Base-by-base conservation (phyloP, 2,329 filamentous ascomycete species). In the Hymenoscyphus occultus region DNA sequence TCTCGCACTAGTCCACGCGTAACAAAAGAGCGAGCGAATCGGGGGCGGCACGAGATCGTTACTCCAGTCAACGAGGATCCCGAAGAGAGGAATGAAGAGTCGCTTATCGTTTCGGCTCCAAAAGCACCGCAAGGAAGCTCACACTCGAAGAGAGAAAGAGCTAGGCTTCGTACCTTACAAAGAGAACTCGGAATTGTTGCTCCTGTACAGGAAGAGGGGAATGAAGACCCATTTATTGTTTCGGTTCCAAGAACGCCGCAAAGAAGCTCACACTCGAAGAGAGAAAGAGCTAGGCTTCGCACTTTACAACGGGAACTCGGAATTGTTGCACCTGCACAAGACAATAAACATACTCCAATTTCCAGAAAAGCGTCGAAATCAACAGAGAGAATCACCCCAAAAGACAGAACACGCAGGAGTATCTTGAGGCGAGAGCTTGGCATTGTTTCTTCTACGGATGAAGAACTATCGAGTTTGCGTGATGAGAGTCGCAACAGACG, bases 371-470 rank as follows among this genome's bases (percentile, higher is more conserved):
- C 48, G 48, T n/a, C 19, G 48, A 28, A 28, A 6, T 22, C 22
- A 13, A 19, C 6, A 16, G n/a, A 45, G n/a, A 7, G n/a, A 16
- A 48, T 48, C 19, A 28, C 19, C 22, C n/a, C 48, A 54, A 54
- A 54, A 54, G 48, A 45, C 0, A 16, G 42, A 13, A 14, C 32
- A 39, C 56, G 56, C 39, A 39, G 32, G 56, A 39, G 16, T 39
- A 59, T 48, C 39, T 40, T 60, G 22, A n/a, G 45, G 28, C 39
- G 58, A 32, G 58, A 60, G 31, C 58, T 60, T n/a, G 58, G 58
- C 12, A 42, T 60, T 59, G 14, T 39, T 39, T n/a, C 39, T 13
- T 39, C 32, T 14, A 32, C 16, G 16, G 32, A 39, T 19, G n/a
- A 39, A 39, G 31, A 39, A 14, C n/a, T 12, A 39, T 19, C 32